A percentile compares a stretch with the other conserved stretches of the same genome.
Conservation (phyloP, 768 basidiomycete species). For the Nidularia sp. region DNA sequence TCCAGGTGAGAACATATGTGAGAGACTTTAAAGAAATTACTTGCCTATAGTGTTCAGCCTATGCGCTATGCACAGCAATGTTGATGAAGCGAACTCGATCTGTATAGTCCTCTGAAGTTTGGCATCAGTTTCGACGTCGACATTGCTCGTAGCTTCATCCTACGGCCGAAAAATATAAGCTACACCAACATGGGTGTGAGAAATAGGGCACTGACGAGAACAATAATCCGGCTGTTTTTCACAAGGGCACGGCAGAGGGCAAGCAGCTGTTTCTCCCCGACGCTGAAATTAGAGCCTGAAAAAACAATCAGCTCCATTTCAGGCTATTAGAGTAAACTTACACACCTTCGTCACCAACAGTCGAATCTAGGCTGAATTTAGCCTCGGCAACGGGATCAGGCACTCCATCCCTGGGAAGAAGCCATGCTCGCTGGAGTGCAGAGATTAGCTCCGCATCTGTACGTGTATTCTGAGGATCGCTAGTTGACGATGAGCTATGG, state of each 20-base stretch:
- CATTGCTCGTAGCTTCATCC: slow-evolving; percentile 64
- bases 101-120: slow-evolving; percentile 63
- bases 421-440: slow-evolving; percentile 54
- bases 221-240: slow-evolving; percentile 55
- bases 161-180: slow-evolving; percentile 11
- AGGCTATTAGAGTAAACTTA: background rate
- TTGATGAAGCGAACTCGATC: slow-evolving; percentile 50
- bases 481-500: slow-evolving; percentile 9
- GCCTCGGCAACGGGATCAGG: slow-evolving; percentile 43
- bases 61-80: slow-evolving; percentile 55
- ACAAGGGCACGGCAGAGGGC: slow-evolving; percentile 60
- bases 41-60: slow-evolving; percentile 54
- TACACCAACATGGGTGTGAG: background rate
- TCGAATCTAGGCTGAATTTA: slow-evolving; percentile 66
- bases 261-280: slow-evolving; percentile 65
- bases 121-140: slow-evolving; percentile 60
- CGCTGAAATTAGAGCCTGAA: slow-evolving; percentile 56
- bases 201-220: slow-evolving; percentile 36
- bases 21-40: slow-evolving; percentile 5
- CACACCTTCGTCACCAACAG: slow-evolving; percentile 60
- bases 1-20: background rate
- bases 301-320: background rate
- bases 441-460: slow-evolving; percentile 63
- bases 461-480: slow-evolving; percentile 48
- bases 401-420: slow-evolving; percentile 48